Percentiles rank a stretch among this genome's conserved stretches.
These are phyloP conservation scores for Rhynchosporium agropyri DNA, from an alignment of 2,329 filamentous ascomycete species.

Conservation along the genomic window DNA sequence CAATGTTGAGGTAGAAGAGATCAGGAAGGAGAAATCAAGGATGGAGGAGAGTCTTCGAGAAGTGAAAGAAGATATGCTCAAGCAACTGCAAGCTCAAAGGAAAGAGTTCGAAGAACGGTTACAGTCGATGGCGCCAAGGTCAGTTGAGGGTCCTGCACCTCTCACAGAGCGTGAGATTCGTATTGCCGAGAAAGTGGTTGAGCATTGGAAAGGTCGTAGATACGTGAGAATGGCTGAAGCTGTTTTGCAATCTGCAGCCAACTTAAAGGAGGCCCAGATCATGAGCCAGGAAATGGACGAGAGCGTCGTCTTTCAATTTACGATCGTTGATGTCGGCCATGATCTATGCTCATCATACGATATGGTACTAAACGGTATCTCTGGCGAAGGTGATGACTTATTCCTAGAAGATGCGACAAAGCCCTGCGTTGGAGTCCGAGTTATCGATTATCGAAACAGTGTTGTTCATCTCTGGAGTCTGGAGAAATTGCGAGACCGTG, in stretches of 20 bases:
- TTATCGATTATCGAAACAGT: constrained; percentile 85
- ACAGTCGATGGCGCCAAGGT: constrained; percentile 66
- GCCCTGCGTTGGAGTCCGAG: constrained; percentile 86
- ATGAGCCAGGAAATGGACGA: constrained; percentile 98
- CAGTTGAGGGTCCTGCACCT: constrained; percentile 46
- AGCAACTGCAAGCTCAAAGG: constrained; percentile 80
- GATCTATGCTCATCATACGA: constrained; percentile 93
- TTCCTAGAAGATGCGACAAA: constrained; percentile 81
- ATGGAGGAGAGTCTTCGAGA: constrained; percentile 82
- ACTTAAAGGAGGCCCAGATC: constrained; percentile 92
- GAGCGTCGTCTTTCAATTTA: constrained; percentile 91
- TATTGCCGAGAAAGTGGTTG: constrained; percentile 66
- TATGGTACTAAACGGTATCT: constrained; percentile 88
- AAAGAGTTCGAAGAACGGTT: constrained; percentile 84
- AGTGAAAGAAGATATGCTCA: constrained; percentile 87
- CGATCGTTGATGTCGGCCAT: constrained; percentile 86
- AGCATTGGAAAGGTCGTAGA: constrained; percentile 79
- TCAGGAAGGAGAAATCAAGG: constrained; percentile 76
- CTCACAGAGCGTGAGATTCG: constrained; percentile 73
- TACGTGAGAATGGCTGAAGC: constrained; percentile 94
- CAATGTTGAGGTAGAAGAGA: constrained; percentile 79
- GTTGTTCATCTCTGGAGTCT: constrained; percentile 94
- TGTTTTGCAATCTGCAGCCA: constrained; percentile 83
- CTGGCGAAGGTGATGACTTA: constrained; percentile 79
- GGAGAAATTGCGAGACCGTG: constrained; percentile 84